These are phyloP conservation scores for Zostera marina DNA, from an alignment of 116 monocot genomes.

Conservation along the genomic window DNA sequence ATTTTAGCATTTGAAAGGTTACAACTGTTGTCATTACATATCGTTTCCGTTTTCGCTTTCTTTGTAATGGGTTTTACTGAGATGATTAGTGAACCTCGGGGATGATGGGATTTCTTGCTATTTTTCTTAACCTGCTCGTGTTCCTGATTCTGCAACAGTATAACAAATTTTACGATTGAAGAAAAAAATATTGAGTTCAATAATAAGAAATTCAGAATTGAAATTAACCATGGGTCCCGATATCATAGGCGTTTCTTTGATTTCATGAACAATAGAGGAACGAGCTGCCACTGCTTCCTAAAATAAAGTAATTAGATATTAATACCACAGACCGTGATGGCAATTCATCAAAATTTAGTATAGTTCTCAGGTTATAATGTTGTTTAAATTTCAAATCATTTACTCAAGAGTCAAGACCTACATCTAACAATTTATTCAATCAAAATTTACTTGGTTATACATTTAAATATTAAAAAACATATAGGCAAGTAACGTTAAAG, in stretches of 20 bases:
- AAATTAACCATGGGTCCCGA: constrained; percentile 9
- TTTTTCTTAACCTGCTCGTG: constrained; percentile 1
- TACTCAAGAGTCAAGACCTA: no score
- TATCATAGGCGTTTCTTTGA: constrained; percentile 3
- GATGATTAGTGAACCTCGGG: constrained; percentile 9
- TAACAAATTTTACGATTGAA: not conserved
- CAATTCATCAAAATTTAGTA: no score
- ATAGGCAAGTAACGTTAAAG: no score
- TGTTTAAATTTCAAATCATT: no score
- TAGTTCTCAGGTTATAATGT: not conserved
- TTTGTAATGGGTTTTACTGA: constrained; percentile 12
- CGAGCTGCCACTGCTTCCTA: constrained; percentile 18
- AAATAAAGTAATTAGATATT: constrained; percentile 3
- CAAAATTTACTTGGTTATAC: no score
- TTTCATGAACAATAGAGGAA: constrained; percentile 4
- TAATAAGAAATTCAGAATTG: not conserved
- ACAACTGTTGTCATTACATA: not conserved
- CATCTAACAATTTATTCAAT: no score
- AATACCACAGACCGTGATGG: not conserved
- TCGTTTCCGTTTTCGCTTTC: constrained; percentile 6
- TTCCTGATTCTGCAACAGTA: constrained; percentile 3
- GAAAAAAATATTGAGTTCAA: not conserved
- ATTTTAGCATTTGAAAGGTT: not conserved
- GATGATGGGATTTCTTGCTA: constrained; percentile 3
- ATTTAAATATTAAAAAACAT: no score